Base-by-base conservation (phyloP, 2,329 filamentous ascomycete species). In the Penicillium psychrosexuale region DNA sequence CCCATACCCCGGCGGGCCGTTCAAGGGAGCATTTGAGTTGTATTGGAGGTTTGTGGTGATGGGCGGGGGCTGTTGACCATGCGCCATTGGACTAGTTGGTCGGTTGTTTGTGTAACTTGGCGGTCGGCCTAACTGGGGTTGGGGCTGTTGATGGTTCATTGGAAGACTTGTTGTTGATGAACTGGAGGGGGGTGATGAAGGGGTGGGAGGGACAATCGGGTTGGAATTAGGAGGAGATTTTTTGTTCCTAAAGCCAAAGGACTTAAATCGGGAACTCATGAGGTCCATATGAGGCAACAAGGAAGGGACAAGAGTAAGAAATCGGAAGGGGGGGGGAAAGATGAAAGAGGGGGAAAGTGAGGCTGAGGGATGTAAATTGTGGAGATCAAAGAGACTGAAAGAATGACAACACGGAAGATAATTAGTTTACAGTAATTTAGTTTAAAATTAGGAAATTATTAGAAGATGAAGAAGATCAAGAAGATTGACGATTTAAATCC, bases 51-150 rank as follows among this genome's bases (percentile, higher is more conserved):
- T 77, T 48, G 80, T 82, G 66, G 83, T 82, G 64, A 85, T 81
- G 50, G 80, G 77, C 51, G 81, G 78, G 46, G 77, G 77, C 50
- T 77, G 76, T 57, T 75, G 76, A 49, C 68, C 66, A 52, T 76
- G 74, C 50, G 74, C 78, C 71, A 83, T 77, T 47, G 82, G 82
- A 65, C 79, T 82, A 55, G 76, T 75, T 38, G 81, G 77, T 53
- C 80, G 77, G 62, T 75, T 78, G 66, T 76, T 79, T 56, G 82
- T 81, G 71, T 87, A 87, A 68, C 82, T 85, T 40, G 84, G 84
- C 63, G 84, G 84, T 57, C 84, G 80, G 63, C 83, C 84, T 63
- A 83, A 75, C 39, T 78, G 77, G 60, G 39, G 22, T 22, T 81
- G 79, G 4, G 39, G 33, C 11, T 53, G 53, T 17, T 54, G 56